A percentile compares a stretch with the other conserved stretches of the same genome.
Evolutionary conservation across 495 filamentous ascomycete species (phyloP).

Genomic region (Aspergillus carlsbadensis): DNA sequence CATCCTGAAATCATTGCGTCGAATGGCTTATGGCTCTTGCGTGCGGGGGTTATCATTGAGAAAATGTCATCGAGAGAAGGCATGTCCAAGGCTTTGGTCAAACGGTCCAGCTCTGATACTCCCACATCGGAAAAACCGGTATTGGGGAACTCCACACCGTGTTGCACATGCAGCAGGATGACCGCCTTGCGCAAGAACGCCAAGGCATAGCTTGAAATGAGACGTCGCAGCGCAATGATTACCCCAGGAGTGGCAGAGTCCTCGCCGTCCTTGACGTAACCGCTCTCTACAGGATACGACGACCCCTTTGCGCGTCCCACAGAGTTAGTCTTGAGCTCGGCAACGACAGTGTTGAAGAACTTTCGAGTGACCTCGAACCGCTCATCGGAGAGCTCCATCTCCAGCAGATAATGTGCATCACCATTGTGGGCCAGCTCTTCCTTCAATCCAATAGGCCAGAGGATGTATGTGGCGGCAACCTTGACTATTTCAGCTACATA

Average conservation of each 20-base stretch:
- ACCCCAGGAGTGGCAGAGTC: slow-evolving; percentile 38
- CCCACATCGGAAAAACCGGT: slow-evolving; percentile 64
- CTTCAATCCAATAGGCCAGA: slow-evolving; percentile 44
- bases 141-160: slow-evolving; percentile 82
- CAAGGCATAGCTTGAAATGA: slow-evolving; percentile 78
- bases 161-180: slow-evolving; percentile 82
- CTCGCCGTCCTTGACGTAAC: slow-evolving; percentile 46
- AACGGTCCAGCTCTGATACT: slow-evolving; percentile 75
- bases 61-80: slow-evolving; percentile 81
- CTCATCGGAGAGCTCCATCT: slow-evolving; percentile 30
- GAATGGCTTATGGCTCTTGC: slow-evolving; percentile 34
- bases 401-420: slow-evolving; percentile 29
- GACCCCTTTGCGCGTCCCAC: slow-evolving; percentile 43
- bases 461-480: slow-evolving; percentile 51
- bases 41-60: slow-evolving; percentile 38
- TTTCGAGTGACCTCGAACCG: slow-evolving; percentile 31
- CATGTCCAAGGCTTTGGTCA: slow-evolving; percentile 70
- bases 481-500: slow-evolving; percentile 91
- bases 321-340: slow-evolving; percentile 44
- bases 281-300: slow-evolving; percentile 41
- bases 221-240: slow-evolving; percentile 46
- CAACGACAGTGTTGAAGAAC: slow-evolving; percentile 44
- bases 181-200: slow-evolving; percentile 83
- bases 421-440: slow-evolving; percentile 37
- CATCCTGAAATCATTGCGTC: slow-evolving; percentile 69